Base-by-base conservation (phyloP, 1,139 yeast species). In the Meyerozyma elateridarum region DNA sequence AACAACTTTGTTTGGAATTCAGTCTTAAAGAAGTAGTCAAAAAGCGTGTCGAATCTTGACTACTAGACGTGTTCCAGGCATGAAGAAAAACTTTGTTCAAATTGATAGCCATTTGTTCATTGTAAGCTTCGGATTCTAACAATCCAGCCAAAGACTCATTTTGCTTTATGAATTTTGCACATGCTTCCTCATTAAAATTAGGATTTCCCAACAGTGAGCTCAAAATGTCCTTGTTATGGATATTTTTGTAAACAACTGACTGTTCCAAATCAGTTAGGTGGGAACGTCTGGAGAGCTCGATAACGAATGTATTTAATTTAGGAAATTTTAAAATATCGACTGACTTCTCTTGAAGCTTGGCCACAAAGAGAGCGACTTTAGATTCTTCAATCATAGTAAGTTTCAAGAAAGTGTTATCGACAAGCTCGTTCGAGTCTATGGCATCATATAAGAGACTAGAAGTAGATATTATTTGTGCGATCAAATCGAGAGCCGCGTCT, bases 331-430 rank as follows among this genome's bases (percentile, higher is more conserved):
- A 18, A 11, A 29, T 25, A 12, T 32, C 29, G 13, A 32, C 25
- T 17, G 25, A 24, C 25, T 39, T 28, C 9, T 33, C 21, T 9
- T 29, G 13, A 3, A 24, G 28, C 9, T 29, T 32, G 2, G 30
- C 25, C 20, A 44, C 30, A 19, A 44, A 39, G 4, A 13, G 26
- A 2, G 44, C 28, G 5, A 41, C 27, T 6, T 19, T 11, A 4
- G 25, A 15, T 5, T 36, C 36, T 15, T 27, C 19, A 4, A 39
- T 38, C 32, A 42, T 36, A 2, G 45, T 27, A 8, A 62, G 37
- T 32, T 61, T 64, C 5, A 55, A 36, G 37, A 52, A 62, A n/a
- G 55, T 43, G 33, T 61, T 65, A 34, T 61, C 56, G 3, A 64
- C 42, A 2, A 55, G 32, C 15, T 53, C 61, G 6, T 35, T 31